Evolutionary conservation across 495 filamentous ascomycete species (phyloP), one percentile per base, ranked within the genome.

Genomic region (Penicillium verhagenii): DNA sequence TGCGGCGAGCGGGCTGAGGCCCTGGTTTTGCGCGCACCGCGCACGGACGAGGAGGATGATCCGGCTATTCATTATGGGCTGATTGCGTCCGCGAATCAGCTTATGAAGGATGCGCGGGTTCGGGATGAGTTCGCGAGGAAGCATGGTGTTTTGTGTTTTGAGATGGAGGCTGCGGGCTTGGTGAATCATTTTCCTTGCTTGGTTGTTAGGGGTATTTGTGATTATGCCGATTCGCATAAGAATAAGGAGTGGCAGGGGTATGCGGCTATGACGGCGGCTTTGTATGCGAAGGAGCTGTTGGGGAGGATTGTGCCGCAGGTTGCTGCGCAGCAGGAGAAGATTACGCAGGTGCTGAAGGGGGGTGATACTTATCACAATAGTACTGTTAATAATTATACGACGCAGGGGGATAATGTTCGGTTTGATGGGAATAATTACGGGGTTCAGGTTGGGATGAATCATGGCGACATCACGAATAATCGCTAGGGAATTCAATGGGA

Each of bases 191-290:
- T 31, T 16, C 44, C 44, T 9, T 47, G 44, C 44, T 23, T 47
- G 14, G 13, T 31, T 1, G 29, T 47, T 13, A 23, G 44, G 14
- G 44, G 44, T 23, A 47, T 47, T 13, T 47, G 44, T 11, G 44
- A 47, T 24, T 47, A 47, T 29, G 16, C 44, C 24, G 44, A 47
- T 19, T 29, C 44, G 14, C 44, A 47, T n/a, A 47, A 47, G 44
- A 47, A 47, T 14, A 43, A 43, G 39, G 39, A 43, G 5, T 43
- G 39, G 39, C 39, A 43, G 7, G 18, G 39, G 10, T 47, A 47
- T 29, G 44, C 44, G 2, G 44, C 44, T n/a, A 47, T 47, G 44
- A 23, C 23, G 3, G 44, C 44, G 10, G 23, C 13, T 16, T 0
- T 16, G 1, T 47, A 47, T 18, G 44, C 44, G 6, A 47, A 47